phyloP scores from a whole-genome alignment of 208 protist species.

The Acanthamoeba castellanii region DNA sequence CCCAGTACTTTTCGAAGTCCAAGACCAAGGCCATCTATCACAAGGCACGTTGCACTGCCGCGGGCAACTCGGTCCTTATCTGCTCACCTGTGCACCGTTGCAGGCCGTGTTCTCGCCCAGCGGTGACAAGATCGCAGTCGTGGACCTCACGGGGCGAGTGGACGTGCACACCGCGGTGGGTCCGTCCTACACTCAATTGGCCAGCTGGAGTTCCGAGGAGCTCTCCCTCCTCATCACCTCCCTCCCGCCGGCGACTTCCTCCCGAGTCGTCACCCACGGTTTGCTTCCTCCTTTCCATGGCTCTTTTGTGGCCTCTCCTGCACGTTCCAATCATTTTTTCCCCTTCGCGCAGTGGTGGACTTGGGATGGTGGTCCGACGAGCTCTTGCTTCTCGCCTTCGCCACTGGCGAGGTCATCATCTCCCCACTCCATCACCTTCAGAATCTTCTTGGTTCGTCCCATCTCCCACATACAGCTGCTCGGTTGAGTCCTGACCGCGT shows the following conservation, averaged over 20 bases:
- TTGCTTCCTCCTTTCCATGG: not conserved
- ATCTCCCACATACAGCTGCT: not conserved
- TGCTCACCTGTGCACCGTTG: not conserved
- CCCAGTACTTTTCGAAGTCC: constrained; percentile 6
- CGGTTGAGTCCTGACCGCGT: not conserved
- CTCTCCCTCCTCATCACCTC: not conserved
- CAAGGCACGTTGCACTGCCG: not conserved
- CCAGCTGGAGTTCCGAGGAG: constrained; percentile 13
- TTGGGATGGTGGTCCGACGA: constrained; percentile 68
- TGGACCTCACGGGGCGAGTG: constrained; percentile 41
- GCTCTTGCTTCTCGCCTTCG: not conserved
- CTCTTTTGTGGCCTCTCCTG: not conserved
- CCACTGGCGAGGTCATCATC: constrained; percentile 37
- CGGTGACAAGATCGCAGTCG: constrained; percentile 37
- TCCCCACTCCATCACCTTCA: not conserved
- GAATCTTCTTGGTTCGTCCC: constrained; percentile 23
- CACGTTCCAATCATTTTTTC: not conserved
- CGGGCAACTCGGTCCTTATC: not conserved
- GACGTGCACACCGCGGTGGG: not conserved
- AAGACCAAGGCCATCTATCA: constrained; percentile 37
- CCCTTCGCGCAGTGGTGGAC: constrained; percentile 68
- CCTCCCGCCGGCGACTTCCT: constrained; percentile 4
- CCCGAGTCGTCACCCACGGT: constrained; percentile 35
- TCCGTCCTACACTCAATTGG: not conserved
- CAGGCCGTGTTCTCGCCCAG: constrained; percentile 31